A percentile compares a stretch with the other conserved stretches of the same genome.
These are phyloP conservation scores for Cordia subcordata DNA, from an alignment of 257 asterid species.

Conservation along the genomic window DNA sequence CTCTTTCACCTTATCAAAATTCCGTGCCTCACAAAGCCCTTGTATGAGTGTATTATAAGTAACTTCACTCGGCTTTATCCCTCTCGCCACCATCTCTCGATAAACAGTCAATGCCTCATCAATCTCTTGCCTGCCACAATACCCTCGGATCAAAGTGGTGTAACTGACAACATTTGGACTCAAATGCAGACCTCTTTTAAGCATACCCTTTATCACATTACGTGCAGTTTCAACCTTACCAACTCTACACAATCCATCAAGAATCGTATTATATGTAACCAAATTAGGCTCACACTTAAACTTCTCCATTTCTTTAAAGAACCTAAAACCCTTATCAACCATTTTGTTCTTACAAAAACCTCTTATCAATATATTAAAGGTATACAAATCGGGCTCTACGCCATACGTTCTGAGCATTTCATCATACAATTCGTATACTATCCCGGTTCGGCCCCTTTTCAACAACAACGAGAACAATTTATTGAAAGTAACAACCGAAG, in stretches of 20 bases:
- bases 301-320: slow-evolving; percentile 73
- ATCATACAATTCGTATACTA: slow-evolving; percentile 53
- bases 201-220: slow-evolving; percentile 66
- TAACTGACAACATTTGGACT: slow-evolving; percentile 75
- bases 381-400: slow-evolving; percentile 64
- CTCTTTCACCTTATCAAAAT: slow-evolving; percentile 50
- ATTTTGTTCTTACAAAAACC: slow-evolving; percentile 73
- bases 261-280: slow-evolving; percentile 61
- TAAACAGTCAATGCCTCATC: slow-evolving; percentile 46
- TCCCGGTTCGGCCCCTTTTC: slow-evolving; percentile 63
- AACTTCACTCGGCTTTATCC: slow-evolving; percentile 49
- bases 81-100: slow-evolving; percentile 47
- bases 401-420: slow-evolving; percentile 88
- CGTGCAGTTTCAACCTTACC: slow-evolving; percentile 66
- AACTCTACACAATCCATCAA: slow-evolving; percentile 76
- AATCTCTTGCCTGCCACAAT: slow-evolving; percentile 56
- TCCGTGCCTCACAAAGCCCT: slow-evolving; percentile 64
- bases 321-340: slow-evolving; percentile 65
- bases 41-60: slow-evolving; percentile 66
- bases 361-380: slow-evolving; percentile 65
- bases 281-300: slow-evolving; percentile 56
- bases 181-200: slow-evolving; percentile 43
- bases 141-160: slow-evolving; percentile 85
- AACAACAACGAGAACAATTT: slow-evolving; percentile 47
- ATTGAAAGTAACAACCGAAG: slow-evolving; percentile 68